Percentiles rank a stretch among this genome's conserved stretches.
These are phyloP conservation scores for Hymenoscyphus scutula DNA, from an alignment of 2,329 filamentous ascomycete species.

Conservation along the genomic window DNA sequence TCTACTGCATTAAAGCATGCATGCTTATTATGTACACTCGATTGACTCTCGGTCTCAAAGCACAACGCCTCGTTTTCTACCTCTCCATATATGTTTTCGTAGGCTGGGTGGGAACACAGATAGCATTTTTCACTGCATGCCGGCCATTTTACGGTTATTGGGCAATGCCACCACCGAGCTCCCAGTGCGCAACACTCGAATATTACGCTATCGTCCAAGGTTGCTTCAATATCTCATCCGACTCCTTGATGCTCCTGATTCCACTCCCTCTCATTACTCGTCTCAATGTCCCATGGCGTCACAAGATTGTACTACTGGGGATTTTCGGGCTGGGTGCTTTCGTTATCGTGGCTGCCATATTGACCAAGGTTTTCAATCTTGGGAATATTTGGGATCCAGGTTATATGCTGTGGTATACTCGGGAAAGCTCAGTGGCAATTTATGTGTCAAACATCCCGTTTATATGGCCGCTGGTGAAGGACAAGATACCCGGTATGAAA, in stretches of 20 bases:
- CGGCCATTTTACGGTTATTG: constrained; percentile 54
- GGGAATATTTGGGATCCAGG: constrained; percentile 33
- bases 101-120: constrained; percentile 50
- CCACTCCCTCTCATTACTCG: constrained; percentile 53
- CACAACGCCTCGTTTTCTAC: constrained; percentile 38
- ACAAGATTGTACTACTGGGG: constrained; percentile 49
- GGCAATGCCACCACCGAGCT: constrained; percentile 49
- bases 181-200: constrained; percentile 55
- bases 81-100: constrained; percentile 46
- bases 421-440: constrained; percentile 50
- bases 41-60: constrained; percentile 45
- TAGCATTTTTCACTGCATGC: constrained; percentile 49
- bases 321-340: constrained; percentile 47
- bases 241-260: constrained; percentile 55
- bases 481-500: constrained; percentile 15
- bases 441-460: constrained; percentile 53
- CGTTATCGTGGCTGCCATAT: constrained; percentile 47
- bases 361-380: constrained; percentile 47
- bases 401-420: constrained; percentile 47
- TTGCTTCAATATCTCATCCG: constrained; percentile 57
- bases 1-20: constrained; percentile 54
- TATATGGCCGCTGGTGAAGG: constrained; percentile 41
- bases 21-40: constrained; percentile 56
- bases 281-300: constrained; percentile 46
- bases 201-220: constrained; percentile 58